These are phyloP conservation scores for Ogataea kodamae DNA, from an alignment of 805 yeast species.

Conservation along the genomic window DNA sequence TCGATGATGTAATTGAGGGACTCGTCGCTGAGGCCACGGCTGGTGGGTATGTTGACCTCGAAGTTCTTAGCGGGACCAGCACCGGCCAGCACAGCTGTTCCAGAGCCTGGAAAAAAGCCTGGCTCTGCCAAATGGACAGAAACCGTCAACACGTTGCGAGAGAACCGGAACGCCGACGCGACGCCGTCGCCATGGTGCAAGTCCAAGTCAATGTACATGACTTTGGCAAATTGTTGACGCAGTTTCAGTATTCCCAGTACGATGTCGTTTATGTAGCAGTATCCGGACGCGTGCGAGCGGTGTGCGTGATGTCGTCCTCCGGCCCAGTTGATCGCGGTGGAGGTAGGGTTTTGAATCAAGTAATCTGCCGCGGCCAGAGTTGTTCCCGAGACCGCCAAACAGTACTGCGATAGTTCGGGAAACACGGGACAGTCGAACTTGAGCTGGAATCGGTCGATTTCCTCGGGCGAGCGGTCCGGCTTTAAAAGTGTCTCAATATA, in stretches of 20 bases:
- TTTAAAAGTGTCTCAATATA: slow-evolving; percentile 37
- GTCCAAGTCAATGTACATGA: slow-evolving; percentile 68
- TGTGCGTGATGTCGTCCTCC: slow-evolving; percentile 77
- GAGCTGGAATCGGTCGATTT: slow-evolving; percentile 42
- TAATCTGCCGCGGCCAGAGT: slow-evolving; percentile 48
- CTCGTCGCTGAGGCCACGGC: slow-evolving; percentile 52
- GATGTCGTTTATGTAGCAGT: slow-evolving; percentile 71
- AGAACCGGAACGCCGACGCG: slow-evolving; percentile 55
- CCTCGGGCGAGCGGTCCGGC: slow-evolving; percentile 6
- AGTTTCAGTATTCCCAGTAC: slow-evolving; percentile 52
- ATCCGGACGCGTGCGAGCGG: slow-evolving; percentile 57
- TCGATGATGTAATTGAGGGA: slow-evolving; percentile 36
- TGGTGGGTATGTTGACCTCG: slow-evolving; percentile 52
- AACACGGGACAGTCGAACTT: slow-evolving; percentile 64
- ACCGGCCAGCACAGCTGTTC: slow-evolving; percentile 39
- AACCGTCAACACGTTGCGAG: slow-evolving; percentile 54
- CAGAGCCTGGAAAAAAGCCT: slow-evolving; percentile 77
- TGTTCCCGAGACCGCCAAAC: slow-evolving; percentile 50
- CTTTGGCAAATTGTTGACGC: slow-evolving; percentile 41
- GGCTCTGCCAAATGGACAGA: slow-evolving; percentile 62
- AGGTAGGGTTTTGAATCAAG: slow-evolving; percentile 27
- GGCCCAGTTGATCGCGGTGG: slow-evolving; percentile 66
- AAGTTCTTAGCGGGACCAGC: slow-evolving; percentile 36
- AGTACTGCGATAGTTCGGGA: slow-evolving; percentile 49
- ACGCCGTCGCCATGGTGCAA: slow-evolving; percentile 84